Percentiles rank a stretch among this genome's conserved stretches.
Conservation (phyloP, 768 basidiomycete genomes). For the Lactifluus rugatus region DNA sequence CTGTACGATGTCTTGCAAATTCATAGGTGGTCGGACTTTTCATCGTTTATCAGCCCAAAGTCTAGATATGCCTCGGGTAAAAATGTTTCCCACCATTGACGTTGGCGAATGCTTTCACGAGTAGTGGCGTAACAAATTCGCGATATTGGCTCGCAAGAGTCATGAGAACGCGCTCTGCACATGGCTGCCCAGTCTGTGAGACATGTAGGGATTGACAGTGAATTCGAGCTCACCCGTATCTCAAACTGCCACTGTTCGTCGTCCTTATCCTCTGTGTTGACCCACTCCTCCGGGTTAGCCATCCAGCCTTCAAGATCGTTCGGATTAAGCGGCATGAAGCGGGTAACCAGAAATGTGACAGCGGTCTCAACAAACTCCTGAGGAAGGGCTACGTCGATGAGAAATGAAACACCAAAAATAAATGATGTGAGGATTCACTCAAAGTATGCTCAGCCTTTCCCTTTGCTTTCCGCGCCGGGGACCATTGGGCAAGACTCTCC, state of each 20-base stretch:
- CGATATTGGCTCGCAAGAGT: conserved; percentile 63
- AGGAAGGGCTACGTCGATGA: conserved; percentile 41
- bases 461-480: conserved; percentile 52
- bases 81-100: conserved; percentile 43
- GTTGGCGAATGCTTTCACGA: conserved; percentile 49
- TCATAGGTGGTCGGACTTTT: conserved; percentile 36
- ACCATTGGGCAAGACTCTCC: conserved; percentile 72
- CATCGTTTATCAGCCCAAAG: neutral
- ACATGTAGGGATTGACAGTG: neutral
- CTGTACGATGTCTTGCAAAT: conserved; percentile 56
- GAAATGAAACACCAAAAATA: neutral
- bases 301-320: conserved; percentile 78
- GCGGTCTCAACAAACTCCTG: conserved; percentile 65
- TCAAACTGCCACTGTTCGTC: conserved; percentile 92
- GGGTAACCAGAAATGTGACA: conserved; percentile 65
- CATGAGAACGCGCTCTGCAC: conserved; percentile 87
- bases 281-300: conserved; percentile 90
- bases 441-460: conserved; percentile 51
- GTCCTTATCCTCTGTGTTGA: conserved; percentile 80
- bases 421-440: conserved; percentile 31
- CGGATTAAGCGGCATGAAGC: conserved; percentile 77
- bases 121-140: conserved; percentile 56
- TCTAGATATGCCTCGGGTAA: neutral
- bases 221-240: conserved; percentile 52
- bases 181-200: conserved; percentile 46